Base-by-base conservation (phyloP, 805 yeast species). In the Candida taoyuanica region DNA sequence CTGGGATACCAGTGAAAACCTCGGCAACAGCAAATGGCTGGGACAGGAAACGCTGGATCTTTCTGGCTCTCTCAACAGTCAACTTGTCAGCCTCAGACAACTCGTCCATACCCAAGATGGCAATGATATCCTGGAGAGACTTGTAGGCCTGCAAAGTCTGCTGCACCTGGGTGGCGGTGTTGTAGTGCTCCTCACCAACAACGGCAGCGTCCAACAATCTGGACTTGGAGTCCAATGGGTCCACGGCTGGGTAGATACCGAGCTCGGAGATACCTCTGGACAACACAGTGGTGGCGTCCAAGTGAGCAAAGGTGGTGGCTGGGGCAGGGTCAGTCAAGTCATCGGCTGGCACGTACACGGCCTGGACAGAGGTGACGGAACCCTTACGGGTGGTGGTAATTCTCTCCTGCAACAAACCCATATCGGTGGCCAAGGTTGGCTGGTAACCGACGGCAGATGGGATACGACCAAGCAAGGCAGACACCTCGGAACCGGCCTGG, bases 361-460 rank as follows among this genome's bases (percentile, higher is more conserved):
- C 98, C 79, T 93, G 98, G 73, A 93, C 98, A 49, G 98, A 93
- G 52, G 98, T 93, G 69, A 93, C 98, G 70, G 98, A 93, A 81
- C 98, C 98, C 81, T 93, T 93, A 73, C 78, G 81, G 69, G 98
- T 93, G 75, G 98, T 91, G 75, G 98, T 93, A 75, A 93, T 93
- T 81, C 98, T 91, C 80, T 93, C 98, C 81, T 93, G 98, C 68
- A 93, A 80, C 68, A 87, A 80, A 87, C 98, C 98, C 98, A 93
- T 93, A 88, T 93, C 98, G 65, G 98, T 93, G 77, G 98, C 96
- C 76, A 91, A 81, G 61, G 98, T 91, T 73, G 98, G 98, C 78
- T 91, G 98, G 76, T 91, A 91, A 86, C 98, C 98, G 87, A 93
- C 98, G 62, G 98, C 98, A 58, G 98, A 93, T 71, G 98, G 98